Percentiles rank a stretch among this genome's conserved stretches.
phyloP scores from a whole-genome alignment of 768 basidiomycete species.

The Omphalotus guepiniiformis region DNA sequence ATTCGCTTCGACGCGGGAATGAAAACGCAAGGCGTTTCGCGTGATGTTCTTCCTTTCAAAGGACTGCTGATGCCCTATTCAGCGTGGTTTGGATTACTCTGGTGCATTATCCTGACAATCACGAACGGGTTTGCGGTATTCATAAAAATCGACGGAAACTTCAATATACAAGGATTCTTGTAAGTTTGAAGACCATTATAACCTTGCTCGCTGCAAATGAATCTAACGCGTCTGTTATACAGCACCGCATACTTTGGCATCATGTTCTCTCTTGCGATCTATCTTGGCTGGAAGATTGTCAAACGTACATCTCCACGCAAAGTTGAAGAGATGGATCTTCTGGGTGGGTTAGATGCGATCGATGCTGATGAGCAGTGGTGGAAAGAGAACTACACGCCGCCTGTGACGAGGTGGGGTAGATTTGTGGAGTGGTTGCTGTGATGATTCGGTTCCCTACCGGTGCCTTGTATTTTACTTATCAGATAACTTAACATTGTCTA shows the following conservation, averaged over 20 bases:
- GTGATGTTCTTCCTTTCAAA: constrained; percentile 16
- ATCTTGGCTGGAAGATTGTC: constrained; percentile 6
- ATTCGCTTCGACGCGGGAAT: constrained; percentile 7
- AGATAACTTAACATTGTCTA: no score
- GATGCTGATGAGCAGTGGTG: constrained; percentile 5
- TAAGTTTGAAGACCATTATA: not conserved
- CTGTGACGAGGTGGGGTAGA: not conserved
- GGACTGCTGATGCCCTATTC: constrained; percentile 34
- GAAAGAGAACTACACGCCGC: constrained; percentile 3
- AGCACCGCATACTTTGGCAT: constrained; percentile 8
- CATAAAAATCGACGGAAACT: constrained; percentile 7
- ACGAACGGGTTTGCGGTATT: constrained; percentile 7
- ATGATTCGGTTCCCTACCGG: no score
- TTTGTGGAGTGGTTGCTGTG: constrained; percentile 6
- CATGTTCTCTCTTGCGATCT: not conserved
- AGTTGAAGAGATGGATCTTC: constrained; percentile 6
- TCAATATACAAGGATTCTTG: constrained; percentile 7
- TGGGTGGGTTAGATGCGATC: constrained; percentile 4
- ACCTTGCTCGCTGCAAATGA: not conserved
- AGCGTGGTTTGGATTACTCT: constrained; percentile 32
- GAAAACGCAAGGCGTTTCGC: constrained; percentile 16
- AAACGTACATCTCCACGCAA: not conserved
- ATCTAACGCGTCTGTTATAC: not conserved
- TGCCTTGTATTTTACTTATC: no score
- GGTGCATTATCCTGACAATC: constrained; percentile 4